Conservation (phyloP, 2,329 filamentous ascomycete genomes). For the Camptophora hylomeconis region DNA sequence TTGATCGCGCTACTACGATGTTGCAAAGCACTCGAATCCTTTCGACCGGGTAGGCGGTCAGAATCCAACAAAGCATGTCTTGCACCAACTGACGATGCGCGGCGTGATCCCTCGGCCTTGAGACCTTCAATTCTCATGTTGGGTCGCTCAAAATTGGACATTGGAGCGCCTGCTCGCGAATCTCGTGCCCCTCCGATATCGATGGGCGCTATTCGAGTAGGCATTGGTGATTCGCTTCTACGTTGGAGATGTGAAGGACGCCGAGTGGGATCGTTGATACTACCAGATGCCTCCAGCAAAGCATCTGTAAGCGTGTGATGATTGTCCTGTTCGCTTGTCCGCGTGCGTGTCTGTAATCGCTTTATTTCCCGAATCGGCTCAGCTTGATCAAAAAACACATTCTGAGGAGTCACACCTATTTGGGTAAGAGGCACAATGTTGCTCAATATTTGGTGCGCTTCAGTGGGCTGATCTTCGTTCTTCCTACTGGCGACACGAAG, state of each 20-base stretch:
- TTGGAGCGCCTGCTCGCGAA: conserved; percentile 4
- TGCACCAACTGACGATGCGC: conserved; percentile 3
- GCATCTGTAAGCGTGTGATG: conserved; percentile 81
- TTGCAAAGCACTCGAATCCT: conserved; percentile 21
- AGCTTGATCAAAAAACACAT: conserved; percentile 77
- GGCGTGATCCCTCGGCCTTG: conserved; percentile 11
- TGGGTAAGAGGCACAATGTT: conserved; percentile 62
- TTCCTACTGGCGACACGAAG: conserved; percentile 71
- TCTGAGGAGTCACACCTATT: conserved; percentile 69
- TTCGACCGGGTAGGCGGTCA: conserved; percentile 13
- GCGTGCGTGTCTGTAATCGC: conserved; percentile 19
- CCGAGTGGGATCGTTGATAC: conserved; percentile 56
- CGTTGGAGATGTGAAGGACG: conserved; percentile 1
- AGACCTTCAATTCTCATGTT: conserved; percentile 13
- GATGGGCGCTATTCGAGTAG: conserved; percentile 6
- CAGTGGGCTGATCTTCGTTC: conserved; percentile 37
- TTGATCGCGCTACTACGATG: conserved; percentile 46
- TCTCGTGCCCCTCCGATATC: conserved; percentile 5
- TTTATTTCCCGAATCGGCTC: conserved; percentile 17
- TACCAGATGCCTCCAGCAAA: conserved; percentile 79
- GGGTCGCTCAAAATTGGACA: conserved; percentile 10
- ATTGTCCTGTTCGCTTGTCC: conserved; percentile 24
- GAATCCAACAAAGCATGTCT: conserved; percentile 5
- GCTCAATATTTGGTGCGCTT: conserved; percentile 30
- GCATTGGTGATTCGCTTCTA: conserved; percentile 4